Base-by-base conservation (phyloP, 2,329 filamentous ascomycete genomes). In the Colletotrichum trifolii region DNA sequence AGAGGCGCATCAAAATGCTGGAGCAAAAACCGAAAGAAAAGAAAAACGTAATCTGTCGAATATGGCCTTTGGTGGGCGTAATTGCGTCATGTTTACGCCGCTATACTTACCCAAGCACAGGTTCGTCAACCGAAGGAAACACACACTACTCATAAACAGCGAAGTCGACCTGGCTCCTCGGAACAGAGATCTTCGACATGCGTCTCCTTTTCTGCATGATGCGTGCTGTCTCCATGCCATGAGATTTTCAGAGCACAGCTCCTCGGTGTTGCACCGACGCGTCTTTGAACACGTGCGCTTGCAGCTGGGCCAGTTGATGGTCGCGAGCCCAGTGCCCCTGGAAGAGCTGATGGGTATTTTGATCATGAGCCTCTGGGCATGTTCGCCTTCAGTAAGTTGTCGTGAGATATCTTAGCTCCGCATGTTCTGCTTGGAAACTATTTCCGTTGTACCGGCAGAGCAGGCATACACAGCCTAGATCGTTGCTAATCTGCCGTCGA, bases 291-390 rank as follows among this genome's bases (percentile, higher is more conserved):
- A 78, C 64, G 75, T 79, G 13, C 73, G 78, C 8, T 57, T 74
- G 11, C 76, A 73, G 34, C 72, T 81, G 5, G 78, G 78, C 2
- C 77, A 79, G 60, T 75, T 78, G 15, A 70, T 80, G 17, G 69
- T 80, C 2, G 74, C 74, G 11, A 80, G 76, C 38, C 78, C 78
- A 5, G 56, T 81, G n/a, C 75, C 74, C 17, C 68, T 80, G 13
- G 77, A 79, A 54, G 78, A 81, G 59, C 75, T 81, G 25, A 79
- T 76, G 39, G 78, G 77, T 2, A 70, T 80, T 53, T 71, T 80
- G 13, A 73, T 81, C 43, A 79, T 78, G 72, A 77, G 77, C 47
- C 36, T 66, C 4, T 66, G 63, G 63, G 63, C 63, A 17, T 63
- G 45, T 12, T 54, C 63, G 6, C 63, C 63, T 8, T 57, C 63